Base-by-base conservation (phyloP, 805 yeast genomes). In the Metschnikowia corniflorae region DNA sequence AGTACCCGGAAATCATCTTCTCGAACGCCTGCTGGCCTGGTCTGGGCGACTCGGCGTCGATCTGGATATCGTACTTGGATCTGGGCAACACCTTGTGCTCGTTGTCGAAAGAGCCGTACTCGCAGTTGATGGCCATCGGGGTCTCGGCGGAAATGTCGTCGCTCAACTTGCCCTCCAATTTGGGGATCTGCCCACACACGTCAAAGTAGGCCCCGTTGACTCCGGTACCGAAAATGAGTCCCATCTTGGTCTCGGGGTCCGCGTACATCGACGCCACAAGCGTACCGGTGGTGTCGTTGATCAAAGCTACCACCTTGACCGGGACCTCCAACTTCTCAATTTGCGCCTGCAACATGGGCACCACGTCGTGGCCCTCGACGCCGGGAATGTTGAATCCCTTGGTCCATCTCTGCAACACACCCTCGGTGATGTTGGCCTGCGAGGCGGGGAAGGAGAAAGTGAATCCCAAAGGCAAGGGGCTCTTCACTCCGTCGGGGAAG, bases 211-310 rank as follows among this genome's bases (percentile, higher is more conserved):
- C 96, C 61, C 97, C 97, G 62, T 91, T 91, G 67, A 91, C 86
- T 50, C 97, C 97, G 32, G 97, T 91, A 59, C 97, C 98, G 60
- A 88, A 91, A 53, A 91, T 91, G 57, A 87, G 77, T 42, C 98
- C 98, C 91, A 89, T 85, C 65, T 82, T 81, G 47, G 96, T 81
- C 52, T 78, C 79, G 24, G 91, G 78, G 59, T 91, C 95, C 35
- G 94, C 77, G 70, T 91, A 91, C 73, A 83, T 79, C 33, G 97
- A 88, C 22, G 97, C 97, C 44, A 91, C 95, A 54, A 91, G 71
- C 30, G 98, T 91, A 61, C 97, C 98, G 32, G 96, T 86, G 48
- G 98, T 91, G 63, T 91, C 98, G 67, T 89, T 91, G 64, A 91
- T 91, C 58, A 91, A 71, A 33, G 97, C 96, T 45, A 86, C 88